phyloP scores from a whole-genome alignment of 176 grass and related monocot genomes.

The Oryza officinalis region DNA sequence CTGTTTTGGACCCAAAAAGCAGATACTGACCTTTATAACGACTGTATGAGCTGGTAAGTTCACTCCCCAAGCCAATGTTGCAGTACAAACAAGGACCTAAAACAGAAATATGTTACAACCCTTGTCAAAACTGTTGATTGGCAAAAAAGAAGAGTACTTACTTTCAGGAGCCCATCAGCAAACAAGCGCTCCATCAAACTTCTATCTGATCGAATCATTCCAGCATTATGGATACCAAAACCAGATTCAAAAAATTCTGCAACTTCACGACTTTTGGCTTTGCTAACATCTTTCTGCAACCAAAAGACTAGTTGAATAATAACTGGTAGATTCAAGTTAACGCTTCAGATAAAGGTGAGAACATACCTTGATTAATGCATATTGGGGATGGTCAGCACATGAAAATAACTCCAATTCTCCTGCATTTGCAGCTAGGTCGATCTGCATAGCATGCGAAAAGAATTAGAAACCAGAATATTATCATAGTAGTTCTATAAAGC shows the following conservation, averaged over 20 bases:
- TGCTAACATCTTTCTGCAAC: slow-evolving; percentile 85
- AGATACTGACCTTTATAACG: slow-evolving; percentile 80
- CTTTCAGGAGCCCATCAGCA: slow-evolving; percentile 81
- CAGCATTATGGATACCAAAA: slow-evolving; percentile 97
- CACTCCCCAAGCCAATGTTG: slow-evolving; percentile 98
- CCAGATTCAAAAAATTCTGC: slow-evolving; percentile 89
- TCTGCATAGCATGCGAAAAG: slow-evolving; percentile 43
- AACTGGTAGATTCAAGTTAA: slow-evolving; percentile 31
- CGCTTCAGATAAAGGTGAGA: slow-evolving; percentile 26
- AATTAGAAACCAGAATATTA: slow-evolving; percentile 30
- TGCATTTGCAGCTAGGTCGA: slow-evolving; percentile 74
- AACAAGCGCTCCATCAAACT: slow-evolving; percentile 87
- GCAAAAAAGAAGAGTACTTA: slow-evolving; percentile 27
- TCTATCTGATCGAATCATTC: slow-evolving; percentile 94
- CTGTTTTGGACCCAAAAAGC: neutral
- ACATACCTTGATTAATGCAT: slow-evolving; percentile 73
- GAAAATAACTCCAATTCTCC: slow-evolving; percentile 77
- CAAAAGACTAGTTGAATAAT: slow-evolving; percentile 33
- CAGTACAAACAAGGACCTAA: slow-evolving; percentile 96
- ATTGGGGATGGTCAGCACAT: slow-evolving; percentile 79
- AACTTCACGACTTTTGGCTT: slow-evolving; percentile 91
- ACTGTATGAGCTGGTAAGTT: slow-evolving; percentile 98
- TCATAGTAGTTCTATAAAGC: neutral
- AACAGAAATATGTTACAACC: slow-evolving; percentile 39
- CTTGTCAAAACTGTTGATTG: slow-evolving; percentile 17